Evolutionary conservation across 2,329 filamentous ascomycete species (phyloP).

Genomic region (Phyllosticta citriasiana): DNA sequence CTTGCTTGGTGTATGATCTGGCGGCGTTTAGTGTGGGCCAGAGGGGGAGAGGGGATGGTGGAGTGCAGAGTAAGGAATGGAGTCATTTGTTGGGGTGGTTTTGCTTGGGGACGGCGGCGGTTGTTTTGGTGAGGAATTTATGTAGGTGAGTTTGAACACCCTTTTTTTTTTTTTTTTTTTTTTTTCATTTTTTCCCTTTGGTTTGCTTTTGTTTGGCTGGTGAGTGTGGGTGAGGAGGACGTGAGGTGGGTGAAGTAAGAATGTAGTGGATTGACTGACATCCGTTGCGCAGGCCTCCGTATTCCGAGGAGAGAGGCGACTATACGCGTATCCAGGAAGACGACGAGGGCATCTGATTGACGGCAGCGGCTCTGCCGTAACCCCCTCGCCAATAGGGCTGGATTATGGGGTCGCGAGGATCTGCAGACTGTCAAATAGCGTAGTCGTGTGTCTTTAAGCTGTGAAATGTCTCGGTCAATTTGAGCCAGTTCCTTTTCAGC

Average conservation of each 20-base stretch:
- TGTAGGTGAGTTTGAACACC: neutral
- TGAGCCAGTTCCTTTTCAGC: neutral
- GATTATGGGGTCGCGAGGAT: neutral
- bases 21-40: slow-evolving; percentile 47
- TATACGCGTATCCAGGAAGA: slow-evolving; percentile 4
- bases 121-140: slow-evolving; percentile 42
- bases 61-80: slow-evolving; percentile 31
- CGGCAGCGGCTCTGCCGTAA: too few relatives aligned
- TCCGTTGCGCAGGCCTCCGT: neutral
- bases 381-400: neutral
- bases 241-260: too few relatives aligned
- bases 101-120: slow-evolving; percentile 42
- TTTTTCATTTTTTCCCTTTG: too few relatives aligned
- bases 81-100: slow-evolving; percentile 42
- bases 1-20: slow-evolving; percentile 49
- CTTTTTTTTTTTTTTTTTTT: neutral
- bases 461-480: too few relatives aligned
- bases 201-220: too few relatives aligned
- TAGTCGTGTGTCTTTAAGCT: neutral
- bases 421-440: neutral
- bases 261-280: neutral
- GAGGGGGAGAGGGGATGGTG: slow-evolving; percentile 20
- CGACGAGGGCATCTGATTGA: neutral
- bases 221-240: neutral
- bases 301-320: neutral